These are phyloP conservation scores for Primulina eburnea DNA, from an alignment of 257 asterid species.

Conservation along the genomic window DNA sequence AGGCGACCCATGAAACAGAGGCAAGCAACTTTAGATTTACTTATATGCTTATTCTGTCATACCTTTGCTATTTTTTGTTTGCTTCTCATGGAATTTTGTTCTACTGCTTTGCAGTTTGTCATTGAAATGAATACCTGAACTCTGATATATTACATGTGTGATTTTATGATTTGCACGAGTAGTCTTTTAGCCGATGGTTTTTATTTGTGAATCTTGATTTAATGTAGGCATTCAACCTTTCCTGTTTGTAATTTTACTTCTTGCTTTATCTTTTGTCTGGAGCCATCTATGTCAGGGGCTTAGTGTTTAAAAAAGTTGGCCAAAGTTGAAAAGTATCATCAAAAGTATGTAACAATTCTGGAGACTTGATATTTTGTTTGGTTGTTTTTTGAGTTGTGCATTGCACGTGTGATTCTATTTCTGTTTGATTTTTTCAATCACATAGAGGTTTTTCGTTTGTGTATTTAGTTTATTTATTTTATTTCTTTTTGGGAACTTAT, in stretches of 20 bases:
- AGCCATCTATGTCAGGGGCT: neutral
- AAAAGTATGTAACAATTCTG: neutral
- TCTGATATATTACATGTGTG: neutral
- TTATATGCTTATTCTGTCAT: neutral
- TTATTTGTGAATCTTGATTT: neutral
- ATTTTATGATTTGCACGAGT: neutral
- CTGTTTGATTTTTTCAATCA: neutral
- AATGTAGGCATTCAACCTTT: neutral
- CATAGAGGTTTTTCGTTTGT: slow-evolving; percentile 4
- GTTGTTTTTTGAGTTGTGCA: neutral
- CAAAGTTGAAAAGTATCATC: neutral
- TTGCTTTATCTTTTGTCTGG: too few species aligned
- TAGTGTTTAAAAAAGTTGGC: too few species aligned
- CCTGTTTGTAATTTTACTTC: neutral
- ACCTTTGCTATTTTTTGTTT: neutral
- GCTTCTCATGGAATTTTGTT: neutral
- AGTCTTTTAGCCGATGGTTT: neutral
- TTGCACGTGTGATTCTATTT: neutral
- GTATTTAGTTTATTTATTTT: neutral
- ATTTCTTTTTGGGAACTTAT: neutral
- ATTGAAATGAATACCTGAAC: neutral
- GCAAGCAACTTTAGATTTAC: slow-evolving; percentile 29
- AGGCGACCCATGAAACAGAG: slow-evolving; percentile 97
- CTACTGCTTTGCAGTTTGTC: neutral
- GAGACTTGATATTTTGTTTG: neutral